Percentiles rank a stretch among this genome's conserved stretches.
Conservation (phyloP, 371 early-diverging fungal genomes). For the Fennellomyces sp. region DNA sequence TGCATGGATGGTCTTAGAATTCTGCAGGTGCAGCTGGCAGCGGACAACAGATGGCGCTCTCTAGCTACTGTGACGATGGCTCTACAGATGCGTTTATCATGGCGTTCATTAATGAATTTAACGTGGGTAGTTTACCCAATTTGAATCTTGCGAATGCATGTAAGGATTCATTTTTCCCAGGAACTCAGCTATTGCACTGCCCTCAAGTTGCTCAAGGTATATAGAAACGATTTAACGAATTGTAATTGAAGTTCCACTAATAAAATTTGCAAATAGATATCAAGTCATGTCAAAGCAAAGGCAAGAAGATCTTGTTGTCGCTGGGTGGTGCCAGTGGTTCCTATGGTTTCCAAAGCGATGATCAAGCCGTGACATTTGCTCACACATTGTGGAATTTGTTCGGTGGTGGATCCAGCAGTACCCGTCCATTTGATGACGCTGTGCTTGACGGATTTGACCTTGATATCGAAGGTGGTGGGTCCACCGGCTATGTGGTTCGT, state of each 20-base stretch:
- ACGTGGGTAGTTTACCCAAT: constrained; percentile 44
- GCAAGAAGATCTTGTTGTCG: constrained; percentile 65
- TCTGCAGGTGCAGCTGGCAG: constrained; percentile 27
- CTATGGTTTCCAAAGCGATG: constrained; percentile 57
- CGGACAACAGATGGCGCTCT: constrained; percentile 43
- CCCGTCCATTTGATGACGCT: constrained; percentile 66
- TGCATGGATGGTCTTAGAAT: constrained; percentile 20
- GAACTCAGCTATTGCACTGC: constrained; percentile 57
- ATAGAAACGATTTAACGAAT: neutral
- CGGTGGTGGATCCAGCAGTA: constrained; percentile 46
- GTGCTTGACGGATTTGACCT: constrained; percentile 72
- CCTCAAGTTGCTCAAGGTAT: constrained; percentile 56
- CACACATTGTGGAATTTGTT: constrained; percentile 66
- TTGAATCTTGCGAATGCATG: constrained; percentile 69
- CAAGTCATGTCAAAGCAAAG: constrained; percentile 62
- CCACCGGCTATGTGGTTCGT: constrained; percentile 50
- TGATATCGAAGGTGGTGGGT: constrained; percentile 68
- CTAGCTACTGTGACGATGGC: constrained; percentile 57
- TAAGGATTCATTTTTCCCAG: constrained; percentile 44
- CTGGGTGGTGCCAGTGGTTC: constrained; percentile 73
- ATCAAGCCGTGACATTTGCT: constrained; percentile 56
- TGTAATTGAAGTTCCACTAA: neutral
- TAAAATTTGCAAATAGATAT: constrained; percentile 43
- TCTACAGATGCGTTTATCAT: constrained; percentile 59
- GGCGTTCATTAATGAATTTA: constrained; percentile 63